Percentiles rank a stretch among this genome's conserved stretches.
These are phyloP conservation scores for Prosopis cineraria DNA, from an alignment of 306 rosid genomes.

Conservation along the genomic window DNA sequence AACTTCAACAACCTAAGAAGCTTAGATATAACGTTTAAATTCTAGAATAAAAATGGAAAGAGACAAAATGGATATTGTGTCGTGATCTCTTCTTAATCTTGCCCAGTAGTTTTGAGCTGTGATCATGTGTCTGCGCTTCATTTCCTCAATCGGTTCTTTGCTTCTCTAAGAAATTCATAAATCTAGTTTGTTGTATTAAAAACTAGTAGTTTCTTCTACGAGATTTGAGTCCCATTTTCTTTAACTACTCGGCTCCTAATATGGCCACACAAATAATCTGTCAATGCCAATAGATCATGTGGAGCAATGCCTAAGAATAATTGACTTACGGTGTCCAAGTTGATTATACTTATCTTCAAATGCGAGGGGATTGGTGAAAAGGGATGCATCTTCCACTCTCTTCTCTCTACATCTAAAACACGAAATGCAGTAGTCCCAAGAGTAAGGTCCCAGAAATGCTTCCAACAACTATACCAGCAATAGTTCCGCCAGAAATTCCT, in stretches of 20 bases:
- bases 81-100: not conserved
- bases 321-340: slow-evolving; percentile 41
- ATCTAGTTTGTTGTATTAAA: not conserved
- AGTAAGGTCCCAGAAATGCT: slow-evolving; percentile 48
- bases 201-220: not conserved
- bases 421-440: slow-evolving; percentile 44
- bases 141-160: not conserved
- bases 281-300: not conserved
- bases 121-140: not conserved
- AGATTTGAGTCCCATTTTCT: not conserved
- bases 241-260: not conserved
- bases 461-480: slow-evolving; percentile 56
- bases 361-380: slow-evolving; percentile 32
- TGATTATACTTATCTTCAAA: slow-evolving; percentile 43
- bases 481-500: slow-evolving; percentile 58
- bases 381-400: slow-evolving; percentile 44
- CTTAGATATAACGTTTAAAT: not conserved
- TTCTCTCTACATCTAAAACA: slow-evolving; percentile 47
- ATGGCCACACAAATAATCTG: not conserved
- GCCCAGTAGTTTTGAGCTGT: not conserved
- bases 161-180: not conserved
- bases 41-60: not conserved
- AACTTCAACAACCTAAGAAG: not conserved
- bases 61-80: not conserved
- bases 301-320: not conserved